Evolutionary conservation across 495 filamentous ascomycete species (phyloP), one percentile per base, ranked within the genome.

Genomic region (Oidiodendron maius): DNA sequence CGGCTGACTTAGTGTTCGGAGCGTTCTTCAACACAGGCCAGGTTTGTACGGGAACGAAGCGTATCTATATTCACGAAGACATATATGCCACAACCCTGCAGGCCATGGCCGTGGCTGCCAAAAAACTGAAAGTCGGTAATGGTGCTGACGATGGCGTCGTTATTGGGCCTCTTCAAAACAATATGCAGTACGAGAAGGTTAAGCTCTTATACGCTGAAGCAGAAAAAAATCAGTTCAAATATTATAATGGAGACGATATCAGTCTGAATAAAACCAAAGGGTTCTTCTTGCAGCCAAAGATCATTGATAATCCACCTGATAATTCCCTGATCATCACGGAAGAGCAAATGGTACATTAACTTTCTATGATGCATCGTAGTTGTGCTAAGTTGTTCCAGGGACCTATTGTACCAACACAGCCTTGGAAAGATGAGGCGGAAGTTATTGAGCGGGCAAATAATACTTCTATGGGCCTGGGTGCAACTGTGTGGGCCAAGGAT

Each of bases 301-400:
- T 83, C 60, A 72, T 83, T 43, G 74, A 80, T 46, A 75, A 76
- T 56, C 77, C 78, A 6, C 72, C 74, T 2, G 70, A 75, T 30
- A 57, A 72, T 41, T 75, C 73, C 0, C 55, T 62, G 0, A 69
- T 82, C 24, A 65, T 75, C 4, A 54, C 51, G 0, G 68, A 75
- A 47, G 74, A 78, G 53, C 64, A 63, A 0, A 75, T 76, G 46
- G 37, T 65, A 46, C 53, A 63, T 44, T 24, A 13, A 40, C 44
- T 0, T 20, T n/a, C n/a, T n/a, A n/a, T n/a, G n/a, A n/a, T n/a
- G n/a, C n/a, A n/a, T n/a, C n/a, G 24, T 24, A 12, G 9, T 13
- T n/a, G 13, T 15, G 10, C 4, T 44, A 10, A 24, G 10, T 24
- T 11, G 9, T 26, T 12, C 23, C 66, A 68, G 17, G 37, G 66